Conservation (phyloP, 768 basidiomycete genomes). For the Suillus clintonianus region DNA sequence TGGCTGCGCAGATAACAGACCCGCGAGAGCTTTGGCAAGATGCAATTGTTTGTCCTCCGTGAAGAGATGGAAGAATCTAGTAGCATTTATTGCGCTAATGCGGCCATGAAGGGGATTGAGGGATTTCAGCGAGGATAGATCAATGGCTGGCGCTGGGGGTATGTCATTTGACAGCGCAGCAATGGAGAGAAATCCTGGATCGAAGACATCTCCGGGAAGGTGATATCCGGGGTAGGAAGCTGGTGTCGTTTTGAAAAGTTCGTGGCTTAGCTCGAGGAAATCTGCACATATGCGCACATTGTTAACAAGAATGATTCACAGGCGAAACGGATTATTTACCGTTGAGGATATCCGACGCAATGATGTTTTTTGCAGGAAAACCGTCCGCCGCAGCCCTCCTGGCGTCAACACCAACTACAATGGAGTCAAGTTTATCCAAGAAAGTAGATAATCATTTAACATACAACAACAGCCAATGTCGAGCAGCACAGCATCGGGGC, state of each 20-base stretch:
- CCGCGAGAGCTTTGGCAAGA: constrained; percentile 28
- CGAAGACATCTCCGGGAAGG: constrained; percentile 56
- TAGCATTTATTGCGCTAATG: constrained; percentile 49
- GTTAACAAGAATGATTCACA: background rate
- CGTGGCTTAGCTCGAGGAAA: constrained; percentile 61
- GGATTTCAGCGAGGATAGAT: constrained; percentile 38
- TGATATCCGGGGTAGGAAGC: constrained; percentile 55
- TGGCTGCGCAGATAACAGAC: constrained; percentile 27
- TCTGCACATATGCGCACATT: constrained; percentile 34
- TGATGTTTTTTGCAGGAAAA: constrained; percentile 38
- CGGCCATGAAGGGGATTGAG: constrained; percentile 51
- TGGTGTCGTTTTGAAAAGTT: constrained; percentile 57
- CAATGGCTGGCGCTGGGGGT: constrained; percentile 23
- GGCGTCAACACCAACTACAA: constrained; percentile 33
- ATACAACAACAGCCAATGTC: constrained; percentile 50
- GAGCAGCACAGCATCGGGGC: constrained; percentile 38
- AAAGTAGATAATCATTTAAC: constrained; percentile 8
- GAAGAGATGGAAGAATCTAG: constrained; percentile 48
- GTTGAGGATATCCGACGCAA: constrained; percentile 40
- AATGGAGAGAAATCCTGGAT: constrained; percentile 42
- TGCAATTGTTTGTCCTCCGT: constrained; percentile 26
- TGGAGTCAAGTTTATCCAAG: background rate
- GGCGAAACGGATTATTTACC: constrained; percentile 25
- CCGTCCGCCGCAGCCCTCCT: constrained; percentile 45
- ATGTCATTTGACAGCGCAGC: constrained; percentile 29